Percentiles rank a stretch among this genome's conserved stretches.
Conservation (phyloP, 2,329 filamentous ascomycete genomes). For the Calonectria montana region DNA sequence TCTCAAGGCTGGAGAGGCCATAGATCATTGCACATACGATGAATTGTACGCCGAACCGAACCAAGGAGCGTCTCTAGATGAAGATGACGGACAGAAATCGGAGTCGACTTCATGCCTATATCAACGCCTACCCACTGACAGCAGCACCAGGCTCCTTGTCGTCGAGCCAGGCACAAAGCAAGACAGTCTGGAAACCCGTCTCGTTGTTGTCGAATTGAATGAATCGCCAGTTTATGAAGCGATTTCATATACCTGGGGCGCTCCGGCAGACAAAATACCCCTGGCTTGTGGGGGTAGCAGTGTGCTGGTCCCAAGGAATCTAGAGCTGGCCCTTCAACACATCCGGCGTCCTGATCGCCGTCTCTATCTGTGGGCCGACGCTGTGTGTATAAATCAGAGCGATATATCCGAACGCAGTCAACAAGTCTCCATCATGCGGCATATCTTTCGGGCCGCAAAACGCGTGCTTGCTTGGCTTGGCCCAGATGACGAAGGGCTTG, state of each 20-base stretch:
- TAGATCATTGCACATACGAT: background rate
- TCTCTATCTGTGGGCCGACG: background rate
- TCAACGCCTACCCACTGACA: background rate
- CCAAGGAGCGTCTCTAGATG: background rate
- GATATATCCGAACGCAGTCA: background rate
- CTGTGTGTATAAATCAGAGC: background rate
- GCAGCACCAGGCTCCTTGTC: background rate
- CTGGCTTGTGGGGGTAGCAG: background rate
- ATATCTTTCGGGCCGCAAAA: background rate
- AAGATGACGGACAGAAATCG: background rate
- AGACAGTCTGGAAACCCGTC: background rate
- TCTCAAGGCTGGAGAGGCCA: background rate
- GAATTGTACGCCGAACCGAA: background rate
- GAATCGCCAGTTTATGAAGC: background rate
- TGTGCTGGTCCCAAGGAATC: background rate
- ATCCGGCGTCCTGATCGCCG: background rate
- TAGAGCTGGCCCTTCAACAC: background rate
- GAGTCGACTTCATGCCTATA: background rate
- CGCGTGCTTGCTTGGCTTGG: background rate
- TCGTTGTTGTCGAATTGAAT: background rate
- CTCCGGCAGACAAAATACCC: background rate
- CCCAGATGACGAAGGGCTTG: background rate
- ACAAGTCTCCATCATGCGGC: background rate
- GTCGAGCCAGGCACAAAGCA: background rate
- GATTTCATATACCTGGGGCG: background rate